Evolutionary conservation across 495 filamentous ascomycete species (phyloP).

Genomic region (Chlorociboria aeruginascens): DNA sequence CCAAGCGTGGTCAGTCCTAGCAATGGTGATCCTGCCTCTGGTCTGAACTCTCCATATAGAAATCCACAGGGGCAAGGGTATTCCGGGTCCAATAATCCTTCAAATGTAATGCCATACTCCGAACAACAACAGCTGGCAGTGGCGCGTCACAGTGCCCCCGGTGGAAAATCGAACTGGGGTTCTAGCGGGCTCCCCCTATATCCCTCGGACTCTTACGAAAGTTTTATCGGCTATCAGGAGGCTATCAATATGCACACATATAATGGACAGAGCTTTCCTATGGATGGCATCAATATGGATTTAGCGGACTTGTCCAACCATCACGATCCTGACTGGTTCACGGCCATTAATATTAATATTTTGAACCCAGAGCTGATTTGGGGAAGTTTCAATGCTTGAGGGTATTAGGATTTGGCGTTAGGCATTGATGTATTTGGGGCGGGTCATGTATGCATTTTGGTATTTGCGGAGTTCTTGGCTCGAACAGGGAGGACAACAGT

Average conservation of each 20-base stretch:
- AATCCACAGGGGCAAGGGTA: conserved; percentile 1
- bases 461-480: too few species aligned
- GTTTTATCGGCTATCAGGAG: not conserved
- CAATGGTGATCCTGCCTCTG: conserved; percentile 10
- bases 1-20: conserved; percentile 9
- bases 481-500: too few species aligned
- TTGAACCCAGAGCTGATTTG: too few species aligned
- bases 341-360: too few species aligned
- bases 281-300: too few species aligned
- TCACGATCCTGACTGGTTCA: too few species aligned
- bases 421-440: too few species aligned
- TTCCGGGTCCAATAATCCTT: not conserved
- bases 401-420: too few species aligned
- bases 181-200: not conserved
- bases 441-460: too few species aligned
- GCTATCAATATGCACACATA: not conserved
- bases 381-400: too few species aligned
- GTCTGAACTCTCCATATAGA: conserved; percentile 14
- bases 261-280: too few species aligned
- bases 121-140: conserved; percentile 5
- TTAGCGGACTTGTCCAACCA: too few species aligned
- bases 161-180: not conserved
- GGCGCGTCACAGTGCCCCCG: conserved; percentile 5
- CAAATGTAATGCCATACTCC: conserved; percentile 1
- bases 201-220: not conserved